Base-by-base conservation (phyloP, 1,284 basidiomycete species). In the Trichosporon faecale region DNA sequence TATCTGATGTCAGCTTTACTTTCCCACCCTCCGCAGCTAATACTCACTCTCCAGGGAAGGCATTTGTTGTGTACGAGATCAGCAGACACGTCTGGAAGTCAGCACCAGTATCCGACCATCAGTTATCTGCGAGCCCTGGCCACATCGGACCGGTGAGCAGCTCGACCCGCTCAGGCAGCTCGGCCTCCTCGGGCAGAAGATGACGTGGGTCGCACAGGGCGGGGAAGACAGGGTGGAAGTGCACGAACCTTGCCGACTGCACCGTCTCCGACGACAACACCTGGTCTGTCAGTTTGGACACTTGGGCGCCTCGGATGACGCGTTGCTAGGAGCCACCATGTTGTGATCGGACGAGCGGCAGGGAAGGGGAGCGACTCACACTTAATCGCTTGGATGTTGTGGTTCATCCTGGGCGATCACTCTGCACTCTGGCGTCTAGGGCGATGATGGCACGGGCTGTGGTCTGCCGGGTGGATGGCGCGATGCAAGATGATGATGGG, bases 261-360 rank as follows among this genome's bases (percentile, higher is more conserved):
- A 89, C 96, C 96, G 87, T 99, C 96, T 80, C 96, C 96, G 72
- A 99, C 96, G 80, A 98, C 95, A 83, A 98, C 96, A 71, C 82
- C 82, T 83, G 73, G 9, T 18, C 0, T 44, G 35, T 21, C 25
- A 44, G 40, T 25, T 63, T 52, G 49, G 49, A 52, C 40, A 52
- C 35, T 37, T 37, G 18, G 21, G 49, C 49, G 49, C 8, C 11
- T 25, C 21, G 49, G 18, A 25, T 52, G 11, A 52, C 49, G 23
- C 21, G 21, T n/a, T 23, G 21, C 49, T 29, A 64, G 18, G 31
- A 18, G 29, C 18, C 57, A 61, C 18, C 57, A 61, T 18, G 57
- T 18, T 31, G 27, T 31, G 57, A n/a, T 31, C 55, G 27, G 29
- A 23, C 57, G 44, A 23, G 31, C 3, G 25, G 25, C 49, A 52